These are phyloP conservation scores for Colletotrichum lupini DNA, from an alignment of 2,329 filamentous ascomycete species.

Conservation along the genomic window DNA sequence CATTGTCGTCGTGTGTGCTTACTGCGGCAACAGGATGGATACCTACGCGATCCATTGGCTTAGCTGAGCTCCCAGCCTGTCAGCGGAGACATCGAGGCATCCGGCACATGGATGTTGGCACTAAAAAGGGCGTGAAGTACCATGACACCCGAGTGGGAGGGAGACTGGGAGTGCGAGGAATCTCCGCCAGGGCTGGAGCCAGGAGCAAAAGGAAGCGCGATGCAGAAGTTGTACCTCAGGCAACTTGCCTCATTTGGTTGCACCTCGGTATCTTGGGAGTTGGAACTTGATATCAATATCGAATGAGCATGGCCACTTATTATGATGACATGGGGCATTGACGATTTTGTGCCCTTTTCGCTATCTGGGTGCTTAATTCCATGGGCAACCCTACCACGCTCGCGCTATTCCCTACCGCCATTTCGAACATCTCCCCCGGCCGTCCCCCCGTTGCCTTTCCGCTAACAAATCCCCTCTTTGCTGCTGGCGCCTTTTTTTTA, in stretches of 20 bases:
- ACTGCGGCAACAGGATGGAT: background rate
- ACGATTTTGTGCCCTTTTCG: background rate
- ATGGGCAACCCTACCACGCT: background rate
- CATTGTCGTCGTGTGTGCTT: conserved; percentile 3
- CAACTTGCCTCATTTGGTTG: conserved; percentile 17
- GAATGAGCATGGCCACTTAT: conserved; percentile 23
- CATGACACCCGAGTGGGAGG: background rate
- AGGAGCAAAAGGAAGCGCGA: background rate
- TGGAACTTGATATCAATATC: conserved; percentile 29
- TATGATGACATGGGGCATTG: conserved; percentile 19
- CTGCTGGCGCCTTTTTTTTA: background rate
- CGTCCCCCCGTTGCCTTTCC: background rate
- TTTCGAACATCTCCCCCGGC: background rate
- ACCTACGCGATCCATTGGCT: background rate
- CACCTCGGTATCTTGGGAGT: conserved; percentile 7
- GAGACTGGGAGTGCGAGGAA: background rate
- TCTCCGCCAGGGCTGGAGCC: background rate
- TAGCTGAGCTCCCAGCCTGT: background rate
- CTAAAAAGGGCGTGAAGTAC: background rate
- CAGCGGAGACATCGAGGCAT: background rate
- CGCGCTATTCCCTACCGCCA: background rate
- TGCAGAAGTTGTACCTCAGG: background rate
- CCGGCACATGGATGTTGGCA: background rate
- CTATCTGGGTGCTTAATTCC: background rate
- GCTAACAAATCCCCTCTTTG: background rate